A percentile compares a stretch with the other conserved stretches of the same genome.
These are phyloP conservation scores for Tuber borchii DNA, from an alignment of 495 filamentous ascomycete species.

Conservation along the genomic window DNA sequence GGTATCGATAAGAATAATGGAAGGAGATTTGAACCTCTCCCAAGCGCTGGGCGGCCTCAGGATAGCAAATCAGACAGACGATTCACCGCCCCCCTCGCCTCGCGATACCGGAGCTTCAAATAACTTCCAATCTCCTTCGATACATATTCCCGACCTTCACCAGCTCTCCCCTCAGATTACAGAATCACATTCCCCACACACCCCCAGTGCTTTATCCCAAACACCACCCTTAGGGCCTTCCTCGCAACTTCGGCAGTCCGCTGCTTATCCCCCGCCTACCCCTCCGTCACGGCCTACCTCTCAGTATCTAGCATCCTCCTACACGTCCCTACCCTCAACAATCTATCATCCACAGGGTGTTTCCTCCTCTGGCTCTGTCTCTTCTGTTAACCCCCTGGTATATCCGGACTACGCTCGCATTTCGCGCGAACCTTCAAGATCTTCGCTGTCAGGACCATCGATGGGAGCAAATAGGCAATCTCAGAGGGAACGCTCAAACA, in stretches of 20 bases:
- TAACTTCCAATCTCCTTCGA: slow-evolving; percentile 26
- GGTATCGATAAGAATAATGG: slow-evolving; percentile 54
- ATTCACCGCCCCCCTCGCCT: slow-evolving; percentile 49
- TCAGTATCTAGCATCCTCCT: slow-evolving; percentile 29
- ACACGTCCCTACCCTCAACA: slow-evolving; percentile 18
- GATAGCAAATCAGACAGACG: slow-evolving; percentile 93
- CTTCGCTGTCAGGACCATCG: slow-evolving; percentile 33
- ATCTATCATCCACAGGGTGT: slow-evolving; percentile 26
- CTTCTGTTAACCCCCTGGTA: slow-evolving; percentile 36
- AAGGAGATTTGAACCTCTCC: slow-evolving; percentile 86
- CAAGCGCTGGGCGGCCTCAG: slow-evolving; percentile 88
- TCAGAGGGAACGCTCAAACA: slow-evolving; percentile 40
- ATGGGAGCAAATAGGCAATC: slow-evolving; percentile 26
- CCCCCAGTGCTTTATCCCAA: slow-evolving; percentile 28
- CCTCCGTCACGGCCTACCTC: slow-evolving; percentile 37
- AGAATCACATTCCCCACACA: slow-evolving; percentile 45
- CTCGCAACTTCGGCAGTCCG: slow-evolving; percentile 22
- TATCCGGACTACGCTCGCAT: slow-evolving; percentile 40
- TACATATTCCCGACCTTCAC: slow-evolving; percentile 40
- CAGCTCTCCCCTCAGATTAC: slow-evolving; percentile 27
- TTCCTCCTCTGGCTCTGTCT: slow-evolving; percentile 43
- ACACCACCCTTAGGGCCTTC: slow-evolving; percentile 20
- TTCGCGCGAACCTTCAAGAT: slow-evolving; percentile 41
- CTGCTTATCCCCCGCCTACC: slow-evolving; percentile 37
- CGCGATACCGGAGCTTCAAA: slow-evolving; percentile 26